Conservation (phyloP, 2,329 filamentous ascomycete species). For the Colletotrichum melonis region DNA sequence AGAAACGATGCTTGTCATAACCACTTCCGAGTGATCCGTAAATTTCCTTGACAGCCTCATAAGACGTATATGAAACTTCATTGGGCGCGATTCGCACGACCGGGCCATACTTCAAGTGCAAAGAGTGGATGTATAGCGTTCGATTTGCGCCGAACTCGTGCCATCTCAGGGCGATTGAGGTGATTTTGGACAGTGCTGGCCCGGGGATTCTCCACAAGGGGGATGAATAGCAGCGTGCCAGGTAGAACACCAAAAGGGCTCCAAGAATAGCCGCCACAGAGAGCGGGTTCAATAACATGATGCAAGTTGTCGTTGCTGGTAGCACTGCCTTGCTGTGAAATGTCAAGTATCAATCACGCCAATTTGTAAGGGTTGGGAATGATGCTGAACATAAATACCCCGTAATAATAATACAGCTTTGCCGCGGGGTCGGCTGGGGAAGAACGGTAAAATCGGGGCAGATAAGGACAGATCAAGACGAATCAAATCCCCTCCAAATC, state of each 20-base stretch:
- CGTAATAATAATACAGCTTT: not conserved
- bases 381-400: slow-evolving; percentile 1
- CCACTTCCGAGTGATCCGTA: slow-evolving; percentile 71
- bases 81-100: slow-evolving; percentile 68
- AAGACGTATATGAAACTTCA: slow-evolving; percentile 69
- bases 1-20: slow-evolving; percentile 74
- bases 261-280: slow-evolving; percentile 14
- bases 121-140: slow-evolving; percentile 64
- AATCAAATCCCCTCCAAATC: not conserved
- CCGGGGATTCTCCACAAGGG: slow-evolving; percentile 59
- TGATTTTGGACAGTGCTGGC: slow-evolving; percentile 59
- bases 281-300: slow-evolving; percentile 37
- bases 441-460: slow-evolving; percentile 5
- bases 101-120: slow-evolving; percentile 68
- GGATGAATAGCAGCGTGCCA: slow-evolving; percentile 44
- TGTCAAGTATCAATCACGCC: not conserved
- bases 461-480: slow-evolving; percentile 11
- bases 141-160: slow-evolving; percentile 66
- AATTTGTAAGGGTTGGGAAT: not conserved
- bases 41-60: slow-evolving; percentile 69
- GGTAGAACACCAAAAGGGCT: slow-evolving; percentile 10
- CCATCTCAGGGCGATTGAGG: slow-evolving; percentile 62
- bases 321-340: no score
- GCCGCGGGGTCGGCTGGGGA: slow-evolving; percentile 4
- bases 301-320: not conserved